These are phyloP conservation scores for Glonium stellatum DNA, from an alignment of 495 filamentous ascomycete species.

Conservation along the genomic window DNA sequence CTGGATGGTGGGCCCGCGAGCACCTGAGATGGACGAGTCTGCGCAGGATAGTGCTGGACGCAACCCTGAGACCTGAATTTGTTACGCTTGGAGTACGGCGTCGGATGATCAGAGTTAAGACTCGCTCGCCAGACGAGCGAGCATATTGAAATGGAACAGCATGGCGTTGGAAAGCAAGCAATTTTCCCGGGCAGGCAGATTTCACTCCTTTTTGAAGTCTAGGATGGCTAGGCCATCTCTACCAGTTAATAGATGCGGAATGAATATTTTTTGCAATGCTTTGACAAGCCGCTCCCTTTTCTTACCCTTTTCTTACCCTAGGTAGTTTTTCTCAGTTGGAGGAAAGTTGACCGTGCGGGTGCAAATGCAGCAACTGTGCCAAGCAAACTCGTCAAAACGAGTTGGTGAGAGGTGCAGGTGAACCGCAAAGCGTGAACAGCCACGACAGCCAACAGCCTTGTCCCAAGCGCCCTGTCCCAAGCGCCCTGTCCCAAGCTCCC, in stretches of 20 bases:
- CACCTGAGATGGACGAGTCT: conserved; percentile 38
- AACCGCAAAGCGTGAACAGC: too few species aligned
- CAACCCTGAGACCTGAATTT: conserved; percentile 20
- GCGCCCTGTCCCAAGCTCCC: not conserved
- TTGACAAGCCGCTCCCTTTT: not conserved
- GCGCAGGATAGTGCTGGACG: conserved; percentile 11
- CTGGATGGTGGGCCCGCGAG: conserved; percentile 77
- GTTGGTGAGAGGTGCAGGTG: too few species aligned
- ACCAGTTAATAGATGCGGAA: conserved; percentile 4
- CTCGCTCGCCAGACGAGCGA: conserved; percentile 4
- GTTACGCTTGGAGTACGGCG: conserved; percentile 20
- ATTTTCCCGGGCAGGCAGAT: not conserved
- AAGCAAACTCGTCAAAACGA: not conserved
- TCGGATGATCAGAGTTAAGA: conserved; percentile 7
- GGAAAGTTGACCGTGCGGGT: not conserved
- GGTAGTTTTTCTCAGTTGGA: not conserved
- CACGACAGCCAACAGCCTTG: too few species aligned
- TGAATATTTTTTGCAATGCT: not conserved
- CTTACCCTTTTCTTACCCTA: too few species aligned
- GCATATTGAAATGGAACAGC: conserved; percentile 8
- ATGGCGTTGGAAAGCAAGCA: conserved; percentile 19
- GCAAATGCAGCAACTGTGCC: not conserved
- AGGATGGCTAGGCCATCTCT: not conserved
- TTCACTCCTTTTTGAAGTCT: not conserved
- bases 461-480: not conserved